These are phyloP conservation scores for Irpex lacteus DNA, from an alignment of 1,284 basidiomycete genomes.

Conservation along the genomic window DNA sequence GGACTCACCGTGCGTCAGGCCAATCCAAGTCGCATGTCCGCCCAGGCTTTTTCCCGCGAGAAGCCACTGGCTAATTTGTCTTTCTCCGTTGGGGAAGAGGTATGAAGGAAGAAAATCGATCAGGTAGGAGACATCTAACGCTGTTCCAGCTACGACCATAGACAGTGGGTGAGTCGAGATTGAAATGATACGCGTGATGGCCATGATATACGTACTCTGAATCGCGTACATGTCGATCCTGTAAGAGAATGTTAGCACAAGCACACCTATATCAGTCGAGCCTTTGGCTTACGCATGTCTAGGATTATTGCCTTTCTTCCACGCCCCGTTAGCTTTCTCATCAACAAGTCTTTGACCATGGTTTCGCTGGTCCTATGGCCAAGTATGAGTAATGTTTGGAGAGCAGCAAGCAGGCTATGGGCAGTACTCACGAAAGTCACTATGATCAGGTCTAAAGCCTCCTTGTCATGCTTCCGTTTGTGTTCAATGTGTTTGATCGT, in stretches of 20 bases:
- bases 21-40: conserved; percentile 77
- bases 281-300: conserved; percentile 58
- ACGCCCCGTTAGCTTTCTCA: conserved; percentile 51
- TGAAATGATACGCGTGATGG: neutral
- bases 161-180: neutral
- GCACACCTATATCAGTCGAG: neutral
- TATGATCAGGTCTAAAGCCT: conserved; percentile 45
- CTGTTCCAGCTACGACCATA: conserved; percentile 58
- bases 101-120: conserved; percentile 80
- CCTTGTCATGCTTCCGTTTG: conserved; percentile 22
- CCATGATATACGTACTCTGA: conserved; percentile 42
- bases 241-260: conserved; percentile 11
- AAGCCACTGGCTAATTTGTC: conserved; percentile 65
- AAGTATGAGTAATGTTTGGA: no score
- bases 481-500: conserved; percentile 24
- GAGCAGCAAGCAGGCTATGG: no score
- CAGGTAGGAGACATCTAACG: conserved; percentile 74
- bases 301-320: conserved; percentile 54
- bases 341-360: conserved; percentile 64
- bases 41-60: conserved; percentile 74
- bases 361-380: conserved; percentile 71
- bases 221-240: conserved; percentile 78
- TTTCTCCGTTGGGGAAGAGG: conserved; percentile 72
- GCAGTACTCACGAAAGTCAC: conserved; percentile 49
- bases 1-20: conserved; percentile 54